Evolutionary conservation across 2,329 filamentous ascomycete genomes (phyloP).

Genomic region (Parastagonospora avenae): DNA sequence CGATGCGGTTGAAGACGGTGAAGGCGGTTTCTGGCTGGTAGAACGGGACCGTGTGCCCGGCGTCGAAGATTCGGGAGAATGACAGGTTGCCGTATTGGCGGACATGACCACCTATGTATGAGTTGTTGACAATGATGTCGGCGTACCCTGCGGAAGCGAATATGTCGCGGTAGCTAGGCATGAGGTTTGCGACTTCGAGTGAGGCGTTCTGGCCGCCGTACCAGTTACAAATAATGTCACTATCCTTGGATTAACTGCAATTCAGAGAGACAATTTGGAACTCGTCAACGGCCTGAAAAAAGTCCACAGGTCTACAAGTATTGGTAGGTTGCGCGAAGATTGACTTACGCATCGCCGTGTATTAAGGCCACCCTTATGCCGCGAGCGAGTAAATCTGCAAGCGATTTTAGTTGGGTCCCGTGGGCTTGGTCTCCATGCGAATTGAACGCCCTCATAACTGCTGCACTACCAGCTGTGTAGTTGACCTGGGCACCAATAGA

Average conservation of each 20-base stretch:
- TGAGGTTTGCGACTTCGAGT: constrained; percentile 54
- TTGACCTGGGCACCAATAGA: constrained; percentile 59
- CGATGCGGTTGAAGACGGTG: constrained; percentile 58
- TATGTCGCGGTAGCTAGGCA: constrained; percentile 51
- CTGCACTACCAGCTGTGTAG: constrained; percentile 51
- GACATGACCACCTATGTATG: constrained; percentile 72
- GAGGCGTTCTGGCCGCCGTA: constrained; percentile 76
- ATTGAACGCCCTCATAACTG: constrained; percentile 50
- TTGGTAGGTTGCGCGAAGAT: background rate
- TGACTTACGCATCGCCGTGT: constrained; percentile 62
- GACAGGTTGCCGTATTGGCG: constrained; percentile 73
- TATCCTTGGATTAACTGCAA: background rate
- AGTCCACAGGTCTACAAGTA: background rate
- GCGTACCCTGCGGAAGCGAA: constrained; percentile 74
- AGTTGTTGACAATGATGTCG: constrained; percentile 69
- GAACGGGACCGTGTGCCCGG: constrained; percentile 57
- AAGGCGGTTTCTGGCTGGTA: constrained; percentile 54
- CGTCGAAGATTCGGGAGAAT: constrained; percentile 58
- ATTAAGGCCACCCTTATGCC: constrained; percentile 67
- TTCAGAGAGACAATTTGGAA: no score
- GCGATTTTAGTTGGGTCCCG: constrained; percentile 46
- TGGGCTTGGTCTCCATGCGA: constrained; percentile 53
- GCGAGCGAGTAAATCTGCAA: constrained; percentile 49
- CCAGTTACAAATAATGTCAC: constrained; percentile 63
- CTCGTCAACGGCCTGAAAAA: background rate